Base-by-base conservation (phyloP, 805 yeast genomes). In the Naumovozyma dairenensis region DNA sequence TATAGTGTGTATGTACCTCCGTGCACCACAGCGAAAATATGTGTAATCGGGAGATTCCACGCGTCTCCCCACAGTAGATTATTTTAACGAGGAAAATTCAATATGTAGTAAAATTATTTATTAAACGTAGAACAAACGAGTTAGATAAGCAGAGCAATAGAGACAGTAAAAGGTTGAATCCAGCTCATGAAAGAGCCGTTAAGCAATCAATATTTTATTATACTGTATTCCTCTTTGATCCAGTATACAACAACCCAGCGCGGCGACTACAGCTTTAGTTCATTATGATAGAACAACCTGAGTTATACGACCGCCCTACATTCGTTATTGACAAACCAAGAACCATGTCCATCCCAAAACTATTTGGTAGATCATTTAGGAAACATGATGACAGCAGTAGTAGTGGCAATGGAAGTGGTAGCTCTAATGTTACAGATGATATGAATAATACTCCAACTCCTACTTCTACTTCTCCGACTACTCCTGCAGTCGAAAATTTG, bases 291-390 rank as follows among this genome's bases (percentile, higher is more conserved):
- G 45, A 39, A 27, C 36, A 29, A 21, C 28, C 32, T 26, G 46
- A 37, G 21, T 26, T 37, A 20, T 36, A 37, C 28, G 32, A 27
- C 9, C 34, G 42, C n/a, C 45, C 44, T 26, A 31, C 28, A 18
- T 32, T 35, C 10, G 31, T 30, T n/a, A 34, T 34, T 18, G 44
- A 37, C 15, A 39, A 35, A 29, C 37, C 37, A 21, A 36, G 42
- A 28, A 44, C 37, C 16, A 33, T 42, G 31, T 44, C 48, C 5
- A 36, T 44, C n/a, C 35, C 45, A 4, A 44, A 40, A 31, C 26
- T 42, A 20, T 30, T 43, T 17, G 37, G 38, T 5, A 35, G 37
- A 6, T 36, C 47, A 12, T 36, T 43, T 24, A 40, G 38, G 33
- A 37, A 31, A 14, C 32, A 31, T 21, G 26, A 21, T 12, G 33